Evolutionary conservation across 2,329 filamentous ascomycete species (phyloP), one percentile per base, ranked within the genome.

Genomic region (Metarhizium anisopliae): DNA sequence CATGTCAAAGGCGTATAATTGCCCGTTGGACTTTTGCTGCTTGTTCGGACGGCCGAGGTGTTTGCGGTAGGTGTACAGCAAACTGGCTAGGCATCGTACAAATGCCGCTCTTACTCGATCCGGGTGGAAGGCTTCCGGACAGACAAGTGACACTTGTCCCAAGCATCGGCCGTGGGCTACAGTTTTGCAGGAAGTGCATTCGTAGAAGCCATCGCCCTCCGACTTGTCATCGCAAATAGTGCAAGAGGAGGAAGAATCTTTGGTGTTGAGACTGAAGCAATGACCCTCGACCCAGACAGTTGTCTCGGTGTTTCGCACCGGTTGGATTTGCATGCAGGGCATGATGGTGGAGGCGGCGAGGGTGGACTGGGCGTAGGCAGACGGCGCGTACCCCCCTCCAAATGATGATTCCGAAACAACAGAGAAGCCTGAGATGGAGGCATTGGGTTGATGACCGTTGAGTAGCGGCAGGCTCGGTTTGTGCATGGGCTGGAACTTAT

Each of bases 221-320:
- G 86, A 81, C 58, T 82, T 85, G 50, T 93, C 89, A 50, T 91
- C 87, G 65, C 89, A 94, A 51, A 93, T 79, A 1, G 83, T 83
- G 68, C 89, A 94, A 6, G 77, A 75, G 0, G 81, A 82, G 43
- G 77, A 76, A 14, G 73, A 72, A 62, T 92, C 87, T 16, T 78
- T 74, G 1, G 75, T 66, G 54, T 77, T 76, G 77, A 83, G 87
- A 58, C 85, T 81, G 72, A 94, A 82, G 69, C 87, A 92, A 72
- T 94, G 89, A 0, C 89, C 89, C 69, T 94, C 89, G 1, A 90
- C 86, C 89, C 89, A 94, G 51, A 90, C 84, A 0, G 81, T 89
- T 1, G 84, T 89, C 51, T 91, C 87, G 0, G 88, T 90, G 65
- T 93, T 90, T 50, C 78, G 77, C 7, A 93, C 89, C 1, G 87